Conservation (phyloP, 2,329 filamentous ascomycete species). For the Botryosphaeria agaves region DNA sequence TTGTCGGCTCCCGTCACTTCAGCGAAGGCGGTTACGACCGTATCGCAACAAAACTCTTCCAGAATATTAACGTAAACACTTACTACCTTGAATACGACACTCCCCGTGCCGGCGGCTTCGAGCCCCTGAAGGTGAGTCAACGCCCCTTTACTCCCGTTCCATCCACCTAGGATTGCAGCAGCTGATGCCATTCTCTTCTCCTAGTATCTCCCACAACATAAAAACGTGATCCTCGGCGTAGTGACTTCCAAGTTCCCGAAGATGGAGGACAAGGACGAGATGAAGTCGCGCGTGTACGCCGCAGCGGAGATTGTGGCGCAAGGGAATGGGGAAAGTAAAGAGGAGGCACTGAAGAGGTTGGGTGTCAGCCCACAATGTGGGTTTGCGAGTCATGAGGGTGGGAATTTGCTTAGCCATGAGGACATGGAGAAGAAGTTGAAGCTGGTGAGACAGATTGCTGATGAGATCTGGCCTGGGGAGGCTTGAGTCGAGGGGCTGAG, state of each 20-base stretch:
- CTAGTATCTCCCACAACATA: constrained; percentile 26
- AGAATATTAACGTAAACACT: constrained; percentile 15
- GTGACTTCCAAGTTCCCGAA: constrained; percentile 28
- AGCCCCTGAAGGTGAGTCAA: constrained; percentile 25
- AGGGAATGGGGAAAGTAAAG: constrained; percentile 36
- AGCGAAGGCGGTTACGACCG: constrained; percentile 29
- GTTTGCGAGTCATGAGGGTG: constrained; percentile 54
- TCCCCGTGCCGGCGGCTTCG: constrained; percentile 28
- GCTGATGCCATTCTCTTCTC: no score
- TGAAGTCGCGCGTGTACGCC: constrained; percentile 26
- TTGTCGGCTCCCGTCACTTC: constrained; percentile 28
- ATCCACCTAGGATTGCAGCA: no score
- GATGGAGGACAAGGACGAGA: constrained; percentile 27
- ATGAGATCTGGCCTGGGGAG: constrained; percentile 48
- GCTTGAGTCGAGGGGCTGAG: constrained; percentile 13
- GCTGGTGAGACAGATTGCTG: constrained; percentile 50
- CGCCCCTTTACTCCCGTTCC: no score
- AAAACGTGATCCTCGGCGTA: constrained; percentile 29
- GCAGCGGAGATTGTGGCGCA: constrained; percentile 50
- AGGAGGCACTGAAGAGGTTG: constrained; percentile 52
- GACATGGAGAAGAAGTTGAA: constrained; percentile 55
- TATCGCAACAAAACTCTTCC: constrained; percentile 22
- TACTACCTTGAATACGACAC: constrained; percentile 27
- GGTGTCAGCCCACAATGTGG: constrained; percentile 56
- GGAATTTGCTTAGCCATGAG: constrained; percentile 47